Percentiles rank a stretch among this genome's conserved stretches.
These are phyloP conservation scores for Lentinula edodes DNA, from an alignment of 768 basidiomycete genomes.

Conservation along the genomic window DNA sequence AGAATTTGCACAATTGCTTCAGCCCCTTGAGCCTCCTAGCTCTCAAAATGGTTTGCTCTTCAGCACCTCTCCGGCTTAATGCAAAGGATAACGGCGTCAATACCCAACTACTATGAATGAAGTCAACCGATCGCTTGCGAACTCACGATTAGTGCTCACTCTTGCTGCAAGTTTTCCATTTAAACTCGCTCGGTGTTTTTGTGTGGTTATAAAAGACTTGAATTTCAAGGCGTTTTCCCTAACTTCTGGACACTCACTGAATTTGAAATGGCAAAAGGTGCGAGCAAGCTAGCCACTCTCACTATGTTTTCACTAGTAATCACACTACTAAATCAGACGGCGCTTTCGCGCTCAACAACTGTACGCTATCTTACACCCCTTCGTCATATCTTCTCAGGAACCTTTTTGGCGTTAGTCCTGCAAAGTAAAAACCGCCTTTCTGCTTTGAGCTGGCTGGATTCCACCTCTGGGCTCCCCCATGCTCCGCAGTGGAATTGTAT, in stretches of 20 bases:
- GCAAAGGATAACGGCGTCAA: neutral
- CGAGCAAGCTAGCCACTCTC: neutral
- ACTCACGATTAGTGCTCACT: neutral
- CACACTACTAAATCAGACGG: conserved; percentile 13
- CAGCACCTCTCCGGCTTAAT: neutral
- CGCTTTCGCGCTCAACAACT: conserved; percentile 35
- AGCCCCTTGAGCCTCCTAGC: neutral
- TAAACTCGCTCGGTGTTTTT: neutral
- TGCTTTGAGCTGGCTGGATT: conserved; percentile 53
- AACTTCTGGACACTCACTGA: neutral
- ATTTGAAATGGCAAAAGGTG: conserved; percentile 18
- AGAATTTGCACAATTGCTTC: neutral
- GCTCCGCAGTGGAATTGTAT: conserved; percentile 47
- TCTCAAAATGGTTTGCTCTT: neutral
- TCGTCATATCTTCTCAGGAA: neutral
- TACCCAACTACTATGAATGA: conserved; percentile 4
- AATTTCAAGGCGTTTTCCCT: neutral
- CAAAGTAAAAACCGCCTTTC: conserved; percentile 37
- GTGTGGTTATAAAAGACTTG: neutral
- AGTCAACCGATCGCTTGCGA: neutral
- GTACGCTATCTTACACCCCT: conserved; percentile 19
- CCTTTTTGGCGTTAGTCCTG: conserved; percentile 35
- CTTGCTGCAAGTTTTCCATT: neutral
- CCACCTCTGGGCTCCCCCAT: conserved; percentile 35
- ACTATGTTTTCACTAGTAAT: neutral